These are phyloP conservation scores for Phaeophleospora eucalypticola DNA, from an alignment of 2,329 filamentous ascomycete species.

Conservation along the genomic window DNA sequence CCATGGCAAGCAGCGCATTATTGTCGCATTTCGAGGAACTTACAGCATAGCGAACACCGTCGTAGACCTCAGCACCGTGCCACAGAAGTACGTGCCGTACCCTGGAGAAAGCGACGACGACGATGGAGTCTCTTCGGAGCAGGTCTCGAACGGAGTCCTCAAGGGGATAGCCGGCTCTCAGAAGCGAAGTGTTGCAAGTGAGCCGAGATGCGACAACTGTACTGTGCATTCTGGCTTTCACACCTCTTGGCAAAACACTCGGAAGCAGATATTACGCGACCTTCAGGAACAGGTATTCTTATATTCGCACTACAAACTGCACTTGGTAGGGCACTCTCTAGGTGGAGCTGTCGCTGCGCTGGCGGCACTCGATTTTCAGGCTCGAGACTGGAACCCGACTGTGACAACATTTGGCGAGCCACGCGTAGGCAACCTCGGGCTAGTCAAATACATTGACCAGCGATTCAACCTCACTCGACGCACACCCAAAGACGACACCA, in stretches of 20 bases:
- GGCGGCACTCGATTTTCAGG: constrained; percentile 74
- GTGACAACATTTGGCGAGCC: constrained; percentile 95
- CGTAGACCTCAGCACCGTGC: constrained; percentile 80
- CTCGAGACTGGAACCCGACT: constrained; percentile 68
- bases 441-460: constrained; percentile 53
- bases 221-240: constrained; percentile 91
- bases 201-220: constrained; percentile 71
- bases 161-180: constrained; percentile 8
- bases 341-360: constrained; percentile 89
- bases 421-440: constrained; percentile 52
- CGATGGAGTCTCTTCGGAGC: constrained; percentile 16
- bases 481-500: constrained; percentile 16
- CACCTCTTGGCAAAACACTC: constrained; percentile 74
- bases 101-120: constrained; percentile 49
- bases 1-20: constrained; percentile 62
- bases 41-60: constrained; percentile 92
- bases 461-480: constrained; percentile 39
- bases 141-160: constrained; percentile 13
- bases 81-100: constrained; percentile 88
- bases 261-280: constrained; percentile 63
- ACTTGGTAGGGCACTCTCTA: constrained; percentile 83
- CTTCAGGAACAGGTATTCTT: constrained; percentile 56
- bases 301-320: constrained; percentile 68
- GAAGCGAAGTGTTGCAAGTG: constrained; percentile 29
- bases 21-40: constrained; percentile 89